phyloP scores from a whole-genome alignment of 805 yeast genomes.

The Pichia cabralensis region DNA sequence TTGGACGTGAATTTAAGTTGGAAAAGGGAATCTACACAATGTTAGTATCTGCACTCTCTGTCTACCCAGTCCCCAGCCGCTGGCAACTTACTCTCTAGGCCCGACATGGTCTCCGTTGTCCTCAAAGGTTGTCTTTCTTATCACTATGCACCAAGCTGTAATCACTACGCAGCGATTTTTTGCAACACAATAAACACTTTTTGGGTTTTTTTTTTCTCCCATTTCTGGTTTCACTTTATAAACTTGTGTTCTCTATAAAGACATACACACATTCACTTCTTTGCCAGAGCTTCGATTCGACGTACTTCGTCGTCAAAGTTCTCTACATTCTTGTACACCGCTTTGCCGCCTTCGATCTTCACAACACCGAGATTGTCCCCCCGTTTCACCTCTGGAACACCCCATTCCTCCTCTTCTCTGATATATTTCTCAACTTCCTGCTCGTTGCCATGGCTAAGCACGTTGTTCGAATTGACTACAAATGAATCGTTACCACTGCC shows the following conservation, averaged over 20 bases:
- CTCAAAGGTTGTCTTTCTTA: too few relatives aligned
- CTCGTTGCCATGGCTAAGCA: neutral
- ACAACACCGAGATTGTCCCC: slow-evolving; percentile 42
- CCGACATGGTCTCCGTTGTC: slow-evolving; percentile 28
- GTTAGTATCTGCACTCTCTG: too few relatives aligned
- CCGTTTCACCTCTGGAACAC: slow-evolving; percentile 17
- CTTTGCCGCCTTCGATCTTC: slow-evolving; percentile 32
- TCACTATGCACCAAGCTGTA: too few relatives aligned
- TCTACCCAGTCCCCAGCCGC: too few relatives aligned
- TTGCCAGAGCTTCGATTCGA: slow-evolving; percentile 19
- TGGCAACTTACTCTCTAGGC: slow-evolving; percentile 35
- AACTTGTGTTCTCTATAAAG: too few relatives aligned
- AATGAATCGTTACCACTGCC: slow-evolving; percentile 25
- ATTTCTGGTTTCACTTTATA: too few relatives aligned
- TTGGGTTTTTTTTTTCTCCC: too few relatives aligned
- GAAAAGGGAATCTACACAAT: slow-evolving; percentile 45
- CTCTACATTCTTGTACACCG: slow-evolving; percentile 34
- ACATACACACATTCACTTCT: too few relatives aligned
- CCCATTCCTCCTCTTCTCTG: slow-evolving; percentile 13
- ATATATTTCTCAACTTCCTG: slow-evolving; percentile 16
- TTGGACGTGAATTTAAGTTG: slow-evolving; percentile 85
- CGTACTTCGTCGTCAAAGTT: slow-evolving; percentile 30
- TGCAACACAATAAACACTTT: too few relatives aligned
- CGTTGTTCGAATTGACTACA: slow-evolving; percentile 5
- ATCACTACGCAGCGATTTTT: too few relatives aligned